A percentile compares a stretch with the other conserved stretches of the same genome.
These are phyloP conservation scores for Tulasnella sp. DNA, from an alignment of 768 basidiomycete genomes.

Conservation along the genomic window DNA sequence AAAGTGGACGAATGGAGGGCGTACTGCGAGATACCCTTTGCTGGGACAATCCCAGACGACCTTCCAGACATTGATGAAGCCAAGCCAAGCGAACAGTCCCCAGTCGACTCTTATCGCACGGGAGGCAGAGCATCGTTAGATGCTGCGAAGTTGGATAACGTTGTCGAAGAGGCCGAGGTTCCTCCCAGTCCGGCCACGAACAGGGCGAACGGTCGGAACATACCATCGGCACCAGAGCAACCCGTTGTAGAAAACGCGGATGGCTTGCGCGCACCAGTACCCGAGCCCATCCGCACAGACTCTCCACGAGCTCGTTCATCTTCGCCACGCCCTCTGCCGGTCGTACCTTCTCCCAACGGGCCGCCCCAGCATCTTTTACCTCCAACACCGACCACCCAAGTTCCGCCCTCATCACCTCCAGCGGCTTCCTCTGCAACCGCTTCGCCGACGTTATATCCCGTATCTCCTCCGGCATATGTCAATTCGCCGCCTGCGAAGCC, in stretches of 20 bases:
- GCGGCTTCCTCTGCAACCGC: background rate
- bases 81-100: background rate
- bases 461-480: background rate
- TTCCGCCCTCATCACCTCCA: background rate
- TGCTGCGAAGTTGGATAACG: background rate
- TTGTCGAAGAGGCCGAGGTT: background rate
- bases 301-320: background rate
- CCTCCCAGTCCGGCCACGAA: background rate
- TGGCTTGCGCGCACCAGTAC: background rate
- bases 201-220: background rate
- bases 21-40: slow-evolving; percentile 71
- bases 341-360: background rate
- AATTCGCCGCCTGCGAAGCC: background rate
- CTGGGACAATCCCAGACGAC: slow-evolving; percentile 36
- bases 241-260: background rate
- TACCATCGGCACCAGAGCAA: background rate
- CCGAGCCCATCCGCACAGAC: background rate
- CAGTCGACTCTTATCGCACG: background rate
- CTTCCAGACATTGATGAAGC: slow-evolving; percentile 25
- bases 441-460: background rate
- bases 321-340: background rate
- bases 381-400: background rate
- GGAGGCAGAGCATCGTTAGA: background rate
- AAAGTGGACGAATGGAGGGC: slow-evolving; percentile 64
- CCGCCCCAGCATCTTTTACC: background rate